Base-by-base conservation (phyloP, 495 filamentous ascomycete species). In the Annulohypoxylon bovei region DNA sequence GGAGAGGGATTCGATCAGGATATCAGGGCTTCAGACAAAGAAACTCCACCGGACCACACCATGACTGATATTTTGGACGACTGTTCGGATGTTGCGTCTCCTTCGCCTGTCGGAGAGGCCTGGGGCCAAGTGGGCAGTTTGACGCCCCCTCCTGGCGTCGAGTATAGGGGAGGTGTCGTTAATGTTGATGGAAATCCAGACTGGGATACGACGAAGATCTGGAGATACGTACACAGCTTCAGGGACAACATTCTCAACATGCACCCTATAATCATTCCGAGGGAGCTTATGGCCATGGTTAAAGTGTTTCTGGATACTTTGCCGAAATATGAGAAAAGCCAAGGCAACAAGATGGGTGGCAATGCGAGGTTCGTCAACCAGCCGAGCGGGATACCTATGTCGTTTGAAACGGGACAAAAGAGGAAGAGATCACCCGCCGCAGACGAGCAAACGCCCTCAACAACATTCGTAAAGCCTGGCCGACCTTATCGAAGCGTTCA, bases 231-330 rank as follows among this genome's bases (percentile, higher is more conserved):
- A 37, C 71, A 86, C 14, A 92, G 89, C 77, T 99, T 93, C 76
- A 80, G 93, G 73, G 77, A 89, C 4, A 86, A 96, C 74, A 90
- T 99, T 39, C 91, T 97, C 71, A 92, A 88, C 58, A 87, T 99
- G 76, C 95, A 98, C 77, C 95, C 95, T 11, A 94, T 98, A 74
- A 84, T 99, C 37, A 76, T 81, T 4, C 82, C 82, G 14, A 74
- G 71, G 20, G 78, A 82, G 67, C 79, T 89, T 4, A 71, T 86
- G 33, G 81, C 80, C 1, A 82, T 86, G 76, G 81, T 86, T 0
- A 81, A 79, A 32, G 58, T 78, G 32, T 87, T 88, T 50, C 64
- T 88, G 47, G 81, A 82, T 50, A 75, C 74, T 6, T 53, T 83
- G 25, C 81, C 81, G 25, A 71, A 72, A 40, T 70, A 62, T n/a